These are phyloP conservation scores for Juglanconis juglandina DNA, from an alignment of 2,329 filamentous ascomycete species.

Conservation along the genomic window DNA sequence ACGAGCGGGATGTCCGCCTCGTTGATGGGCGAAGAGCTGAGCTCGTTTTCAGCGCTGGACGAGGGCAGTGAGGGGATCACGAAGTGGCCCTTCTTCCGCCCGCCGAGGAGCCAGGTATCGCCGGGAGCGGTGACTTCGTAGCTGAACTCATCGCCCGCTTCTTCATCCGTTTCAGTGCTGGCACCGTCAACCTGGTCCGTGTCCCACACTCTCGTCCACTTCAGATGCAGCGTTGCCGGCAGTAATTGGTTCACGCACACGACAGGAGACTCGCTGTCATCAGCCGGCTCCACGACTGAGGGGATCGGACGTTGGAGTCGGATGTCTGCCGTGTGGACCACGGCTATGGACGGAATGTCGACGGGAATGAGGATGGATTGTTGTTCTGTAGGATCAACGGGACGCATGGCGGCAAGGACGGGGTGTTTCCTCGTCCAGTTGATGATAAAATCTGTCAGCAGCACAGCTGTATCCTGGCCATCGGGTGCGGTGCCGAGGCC, in stretches of 20 bases:
- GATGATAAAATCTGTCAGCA: constrained; percentile 34
- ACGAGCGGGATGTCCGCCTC: constrained; percentile 65
- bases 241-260: constrained; percentile 63
- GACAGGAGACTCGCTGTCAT: constrained; percentile 37
- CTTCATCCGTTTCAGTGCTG: constrained; percentile 30
- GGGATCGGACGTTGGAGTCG: constrained; percentile 41
- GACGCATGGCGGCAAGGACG: constrained; percentile 30
- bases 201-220: constrained; percentile 63
- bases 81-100: constrained; percentile 76
- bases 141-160: constrained; percentile 63
- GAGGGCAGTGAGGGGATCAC: constrained; percentile 44
- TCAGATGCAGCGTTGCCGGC: constrained; percentile 57
- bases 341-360: constrained; percentile 77
- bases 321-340: constrained; percentile 77
- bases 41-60: constrained; percentile 17
- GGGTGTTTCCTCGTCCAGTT: constrained; percentile 36
- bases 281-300: constrained; percentile 24
- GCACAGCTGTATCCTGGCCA: constrained; percentile 21
- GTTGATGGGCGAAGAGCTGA: constrained; percentile 41
- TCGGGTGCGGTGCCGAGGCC: constrained; percentile 41
- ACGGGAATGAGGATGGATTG: constrained; percentile 81
- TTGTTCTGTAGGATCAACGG: constrained; percentile 33
- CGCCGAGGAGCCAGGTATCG: constrained; percentile 82
- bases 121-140: constrained; percentile 75
- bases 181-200: constrained; percentile 36